Evolutionary conservation across 371 early-diverging fungal genomes (phyloP), one percentile per base, ranked within the genome.

Genomic region (Mucor plumbeus): DNA sequence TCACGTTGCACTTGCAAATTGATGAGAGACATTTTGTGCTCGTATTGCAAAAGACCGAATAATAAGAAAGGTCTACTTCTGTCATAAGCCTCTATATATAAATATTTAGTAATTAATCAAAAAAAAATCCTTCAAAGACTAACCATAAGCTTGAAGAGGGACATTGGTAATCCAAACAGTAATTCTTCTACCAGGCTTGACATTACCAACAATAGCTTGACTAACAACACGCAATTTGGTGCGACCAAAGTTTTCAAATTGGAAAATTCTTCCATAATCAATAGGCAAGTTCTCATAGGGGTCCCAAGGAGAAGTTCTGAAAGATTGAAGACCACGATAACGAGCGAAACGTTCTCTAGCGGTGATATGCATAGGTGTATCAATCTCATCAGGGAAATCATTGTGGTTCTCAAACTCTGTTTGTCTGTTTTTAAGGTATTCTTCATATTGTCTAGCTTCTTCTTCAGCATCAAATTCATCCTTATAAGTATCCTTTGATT

Each of bases 321-420:
- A 93, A 48, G 91, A 92, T 79, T 95, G 92, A 66, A 99, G 83
- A 36, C 97, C 98, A 73, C 99, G 94, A 82, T 95, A 99, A 67
- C 92, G 88, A 31, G 89, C 90, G 79, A 97, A 97, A 63, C 98
- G 87, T 44, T 85, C 85, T 47, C 94, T 87, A 14, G 97, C 97
- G 1, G 94, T 80, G 15, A 90, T 77, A 65, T 96, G 91, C 68
- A 88, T 80, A 8, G 98, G 97, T 15, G 95, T 95, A 67, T 98
- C 97, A 21, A 97, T 91, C 78, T 99, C 99, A 78, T 99, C 99
- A 11, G 99, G 98, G 78, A 97, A 98, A 68, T 95, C 89, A 55
- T 79, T 71, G 66, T 99, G 92, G 31, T 91, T 90, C 43, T 86
- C 75, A 65, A 82, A 87, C 64, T 90, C 86, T 41, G 78, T 73